Evolutionary conservation across 2,329 filamentous ascomycete genomes (phyloP), one percentile per base, ranked within the genome.

Genomic region (Ophiocordyceps camponoti-leonardi): DNA sequence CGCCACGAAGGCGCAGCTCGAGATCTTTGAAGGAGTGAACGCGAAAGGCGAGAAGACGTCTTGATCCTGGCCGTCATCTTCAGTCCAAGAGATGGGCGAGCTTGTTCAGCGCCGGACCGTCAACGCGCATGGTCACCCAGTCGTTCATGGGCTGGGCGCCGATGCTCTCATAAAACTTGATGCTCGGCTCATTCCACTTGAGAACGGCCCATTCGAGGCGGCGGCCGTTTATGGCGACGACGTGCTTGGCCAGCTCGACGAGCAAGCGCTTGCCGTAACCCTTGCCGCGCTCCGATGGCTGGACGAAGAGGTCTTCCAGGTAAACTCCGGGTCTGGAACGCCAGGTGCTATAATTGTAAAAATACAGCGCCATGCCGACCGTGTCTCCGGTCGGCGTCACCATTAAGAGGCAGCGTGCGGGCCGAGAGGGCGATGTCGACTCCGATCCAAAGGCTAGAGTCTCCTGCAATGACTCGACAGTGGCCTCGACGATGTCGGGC

Each of bases 311-410:
- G 58, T 96, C 90, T 62, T 96, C 90, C 35, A 96, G 79, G 62
- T 93, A 94, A 57, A 98, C 83, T 3, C 90, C 90, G 0, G 88
- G 78, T 42, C 75, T 76, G n/a, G 83, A 77, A 10, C 83, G 77
- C 92, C 92, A 96, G 0, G 90, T 95, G 57, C 81, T 86, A 66
- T 94, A 96, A 65, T 90, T 96, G 71, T 90, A 87, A 62, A 94
- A 96, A 67, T 87, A 95, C 39, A 95, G 65, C 1, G 87, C 87
- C 75, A 95, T 86, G 43, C 83, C 86, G 0, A 77, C 83, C 0
- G 61, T 61, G 37, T 65, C 58, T 12, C 67, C 62, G 6, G 66
- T 61, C 12, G 68, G 63, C 20, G 71, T 64, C 52, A 71, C 69
- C 46, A 90, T 64, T 11, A 93, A 64, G 31, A 93, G 70, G 44